phyloP scores from a whole-genome alignment of 2,329 filamentous ascomycete species.

The Tolypocladium ovalisporum region DNA sequence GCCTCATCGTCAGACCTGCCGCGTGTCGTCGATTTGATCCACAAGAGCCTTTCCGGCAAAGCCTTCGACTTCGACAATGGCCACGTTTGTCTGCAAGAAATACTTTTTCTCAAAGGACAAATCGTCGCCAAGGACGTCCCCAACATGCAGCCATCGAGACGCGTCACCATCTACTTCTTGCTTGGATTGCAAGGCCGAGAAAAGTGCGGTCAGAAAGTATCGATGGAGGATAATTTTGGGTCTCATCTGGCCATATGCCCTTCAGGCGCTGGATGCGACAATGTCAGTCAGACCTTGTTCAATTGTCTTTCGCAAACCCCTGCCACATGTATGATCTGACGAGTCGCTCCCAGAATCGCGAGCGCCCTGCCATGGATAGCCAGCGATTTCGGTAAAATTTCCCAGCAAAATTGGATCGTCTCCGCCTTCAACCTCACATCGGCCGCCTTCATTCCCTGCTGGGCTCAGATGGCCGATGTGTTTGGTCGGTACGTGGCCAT shows the following conservation, averaged over 20 bases:
- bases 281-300: constrained; percentile 32
- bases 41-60: not conserved
- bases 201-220: constrained; percentile 25
- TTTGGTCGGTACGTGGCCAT: constrained; percentile 51
- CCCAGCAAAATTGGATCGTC: constrained; percentile 58
- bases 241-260: constrained; percentile 47
- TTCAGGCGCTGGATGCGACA: constrained; percentile 53
- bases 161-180: constrained; percentile 11
- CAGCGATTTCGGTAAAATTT: constrained; percentile 47
- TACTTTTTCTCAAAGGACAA: not conserved
- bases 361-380: constrained; percentile 43
- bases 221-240: constrained; percentile 49
- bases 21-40: not conserved
- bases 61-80: not conserved
- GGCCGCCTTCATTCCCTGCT: constrained; percentile 56
- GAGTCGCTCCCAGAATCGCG: constrained; percentile 15
- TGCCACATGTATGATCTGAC: not conserved
- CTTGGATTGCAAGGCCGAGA: constrained; percentile 20
- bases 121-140: not conserved
- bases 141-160: constrained; percentile 11
- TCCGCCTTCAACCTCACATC: constrained; percentile 58
- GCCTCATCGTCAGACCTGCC: not conserved
- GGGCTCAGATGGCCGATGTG: constrained; percentile 53
- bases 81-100: not conserved
- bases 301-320: not conserved